These are phyloP conservation scores for Athelia psychrophila DNA, from an alignment of 1,284 basidiomycete genomes.

Conservation along the genomic window DNA sequence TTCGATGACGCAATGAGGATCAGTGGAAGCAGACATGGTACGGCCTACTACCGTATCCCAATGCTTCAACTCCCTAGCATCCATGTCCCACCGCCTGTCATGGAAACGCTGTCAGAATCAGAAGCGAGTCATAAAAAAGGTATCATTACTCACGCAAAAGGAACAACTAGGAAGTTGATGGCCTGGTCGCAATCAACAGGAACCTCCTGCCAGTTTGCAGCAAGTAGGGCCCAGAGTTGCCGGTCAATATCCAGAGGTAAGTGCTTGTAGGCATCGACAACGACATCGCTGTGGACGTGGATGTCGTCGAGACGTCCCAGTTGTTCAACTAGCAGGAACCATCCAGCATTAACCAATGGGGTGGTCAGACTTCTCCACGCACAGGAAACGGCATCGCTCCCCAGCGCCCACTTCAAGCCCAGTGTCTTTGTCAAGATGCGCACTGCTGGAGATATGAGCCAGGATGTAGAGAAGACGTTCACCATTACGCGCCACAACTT, in stretches of 20 bases:
- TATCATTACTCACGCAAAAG: slow-evolving; percentile 11
- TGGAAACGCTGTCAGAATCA: too few relatives aligned
- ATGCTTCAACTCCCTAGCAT: slow-evolving; percentile 3
- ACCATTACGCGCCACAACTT: slow-evolving; percentile 50
- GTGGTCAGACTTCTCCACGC: slow-evolving; percentile 46
- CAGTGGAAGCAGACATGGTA: too few relatives aligned
- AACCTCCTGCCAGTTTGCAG: too few relatives aligned
- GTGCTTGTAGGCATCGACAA: too few relatives aligned
- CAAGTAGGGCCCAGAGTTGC: too few relatives aligned
- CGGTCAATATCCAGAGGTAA: too few relatives aligned
- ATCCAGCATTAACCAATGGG: slow-evolving; percentile 24
- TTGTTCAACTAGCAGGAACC: too few relatives aligned
- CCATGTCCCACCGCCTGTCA: too few relatives aligned
- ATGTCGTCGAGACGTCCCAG: too few relatives aligned
- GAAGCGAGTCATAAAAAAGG: not conserved
- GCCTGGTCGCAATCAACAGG: too few relatives aligned
- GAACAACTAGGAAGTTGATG: not conserved
- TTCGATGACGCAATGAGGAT: too few relatives aligned
- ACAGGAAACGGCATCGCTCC: slow-evolving; percentile 30
- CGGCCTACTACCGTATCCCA: not conserved
- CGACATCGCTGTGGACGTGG: not conserved
- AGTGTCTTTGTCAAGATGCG: slow-evolving; percentile 40
- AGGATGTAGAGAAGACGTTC: slow-evolving; percentile 37
- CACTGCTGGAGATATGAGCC: slow-evolving; percentile 39
- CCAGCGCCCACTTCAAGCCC: slow-evolving; percentile 34